Evolutionary conservation across 495 filamentous ascomycete genomes (phyloP), one percentile per base, ranked within the genome.

Genomic region (Penicillium malachiteum): DNA sequence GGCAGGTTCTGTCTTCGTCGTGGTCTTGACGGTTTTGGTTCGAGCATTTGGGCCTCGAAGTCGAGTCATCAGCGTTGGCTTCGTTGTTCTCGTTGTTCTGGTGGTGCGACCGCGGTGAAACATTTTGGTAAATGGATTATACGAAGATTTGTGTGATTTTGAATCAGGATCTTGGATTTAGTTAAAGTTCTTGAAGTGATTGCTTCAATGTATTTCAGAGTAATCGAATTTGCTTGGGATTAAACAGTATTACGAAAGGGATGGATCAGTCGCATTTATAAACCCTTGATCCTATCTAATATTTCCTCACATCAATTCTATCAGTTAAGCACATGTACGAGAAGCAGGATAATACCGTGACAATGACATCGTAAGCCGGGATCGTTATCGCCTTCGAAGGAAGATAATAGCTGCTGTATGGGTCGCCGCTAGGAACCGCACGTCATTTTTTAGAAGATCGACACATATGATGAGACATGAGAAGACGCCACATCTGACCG

Each of bases 1-100:
- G 16, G 33, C 40, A 38, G 55, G 56, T 3, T 38, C 56, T 17
- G 68, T 70, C 7, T 59, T 69, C 3, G 68, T 67, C 37, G 60
- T 68, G 7, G 66, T 69, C 42, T 71, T 71, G 34, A 67, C 57
- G 0, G 68, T 69, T 21, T 62, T 59, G 12, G 45, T 65, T 35
- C 52, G 55, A 7, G 69, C 61, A 43, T 61, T 57, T 13, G 52
- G 69, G 16, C 67, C 67, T 32, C 60, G 64, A 2, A 72, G 66
- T 9, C 63, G 61, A 11, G 65, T 68, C 63, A 72, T 67, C 17
- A 72, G 47, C 1, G 58, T 16, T 57, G 86, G 65, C 83, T 88
- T 67, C 76, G 78, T 57, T 64, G 80, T 32, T 46, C 69, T 70
- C 16, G 62, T 66, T 14, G 63, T 67, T n/a, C 54, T 63, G 31